phyloP scores from a whole-genome alignment of 352 stramenopile genomes.

The Globisporangium yorkense region DNA sequence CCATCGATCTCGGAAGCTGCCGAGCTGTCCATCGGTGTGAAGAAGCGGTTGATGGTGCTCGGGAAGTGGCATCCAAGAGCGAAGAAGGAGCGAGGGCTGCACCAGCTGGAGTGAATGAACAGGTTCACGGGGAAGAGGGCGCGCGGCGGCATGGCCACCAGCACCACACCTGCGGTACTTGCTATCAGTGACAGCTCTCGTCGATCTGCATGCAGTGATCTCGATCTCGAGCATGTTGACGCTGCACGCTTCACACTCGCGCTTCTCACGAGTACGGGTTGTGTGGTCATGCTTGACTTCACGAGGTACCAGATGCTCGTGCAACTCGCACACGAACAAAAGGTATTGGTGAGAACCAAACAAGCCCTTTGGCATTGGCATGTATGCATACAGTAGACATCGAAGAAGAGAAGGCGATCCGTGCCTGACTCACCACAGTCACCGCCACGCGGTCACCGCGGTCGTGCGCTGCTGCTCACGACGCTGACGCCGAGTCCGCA shows the following conservation, averaged over 20 bases:
- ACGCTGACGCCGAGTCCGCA: slow-evolving; percentile 14
- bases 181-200: too few relatives aligned
- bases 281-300: too few relatives aligned
- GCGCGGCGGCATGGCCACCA: too few relatives aligned
- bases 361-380: not conserved
- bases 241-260: too few relatives aligned
- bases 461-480: slow-evolving; percentile 5
- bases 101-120: not conserved
- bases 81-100: not conserved
- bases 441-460: slow-evolving; percentile 6
- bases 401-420: not conserved
- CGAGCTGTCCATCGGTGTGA: slow-evolving; percentile 47
- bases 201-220: too few relatives aligned
- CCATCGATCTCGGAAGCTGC: slow-evolving; percentile 34
- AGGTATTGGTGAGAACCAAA: too few relatives aligned
- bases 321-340: too few relatives aligned
- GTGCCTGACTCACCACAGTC: slow-evolving; percentile 8
- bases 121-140: not conserved
- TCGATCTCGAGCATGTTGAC: too few relatives aligned
- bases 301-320: too few relatives aligned
- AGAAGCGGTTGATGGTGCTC: slow-evolving; percentile 49
- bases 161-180: too few relatives aligned
- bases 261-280: too few relatives aligned
- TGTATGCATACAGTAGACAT: not conserved
- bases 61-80: slow-evolving; percentile 29